A percentile compares a stretch with the other conserved stretches of the same genome.
These are phyloP conservation scores for Eurotiales sp. DNA, from an alignment of 2,329 filamentous ascomycete species.

Conservation along the genomic window DNA sequence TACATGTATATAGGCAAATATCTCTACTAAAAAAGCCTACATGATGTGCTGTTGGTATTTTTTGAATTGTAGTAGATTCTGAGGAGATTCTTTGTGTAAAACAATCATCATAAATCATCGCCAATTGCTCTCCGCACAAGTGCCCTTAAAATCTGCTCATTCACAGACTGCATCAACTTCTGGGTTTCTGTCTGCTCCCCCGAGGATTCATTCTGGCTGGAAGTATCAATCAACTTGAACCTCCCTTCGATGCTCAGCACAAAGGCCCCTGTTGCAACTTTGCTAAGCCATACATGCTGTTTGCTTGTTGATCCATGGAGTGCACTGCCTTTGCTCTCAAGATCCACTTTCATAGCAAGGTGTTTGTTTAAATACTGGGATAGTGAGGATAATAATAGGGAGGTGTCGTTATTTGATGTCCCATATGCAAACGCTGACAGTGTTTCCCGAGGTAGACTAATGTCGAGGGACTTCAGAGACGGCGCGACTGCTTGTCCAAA, in stretches of 20 bases:
- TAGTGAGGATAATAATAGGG: constrained; percentile 26
- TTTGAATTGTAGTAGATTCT: too few species aligned
- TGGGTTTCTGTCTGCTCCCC: constrained; percentile 7
- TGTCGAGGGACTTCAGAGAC: constrained; percentile 30
- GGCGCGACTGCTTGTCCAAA: constrained; percentile 35
- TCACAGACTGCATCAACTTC: constrained; percentile 25
- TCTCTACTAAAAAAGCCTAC: too few species aligned
- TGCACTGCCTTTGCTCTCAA: constrained; percentile 17
- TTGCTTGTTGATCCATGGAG: constrained; percentile 11
- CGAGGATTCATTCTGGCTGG: neutral
- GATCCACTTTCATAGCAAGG: constrained; percentile 38
- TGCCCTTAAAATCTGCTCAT: constrained; percentile 28
- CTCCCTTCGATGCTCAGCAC: constrained; percentile 36
- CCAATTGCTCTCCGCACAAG: constrained; percentile 28
- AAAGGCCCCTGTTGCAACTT: constrained; percentile 37
- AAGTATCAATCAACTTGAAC: constrained; percentile 33
- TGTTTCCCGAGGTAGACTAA: constrained; percentile 30
- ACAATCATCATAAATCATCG: constrained; percentile 13
- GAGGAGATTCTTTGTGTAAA: too few species aligned
- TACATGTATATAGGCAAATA: neutral
- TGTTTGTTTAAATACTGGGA: constrained; percentile 35
- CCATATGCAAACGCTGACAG: constrained; percentile 22
- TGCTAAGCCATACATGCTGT: constrained; percentile 32
- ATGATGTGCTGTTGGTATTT: too few species aligned
- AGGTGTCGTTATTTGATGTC: constrained; percentile 15